Evolutionary conservation across 805 yeast species (phyloP), one percentile per base, ranked within the genome.

Genomic region (Metschnikowia hibisci): DNA sequence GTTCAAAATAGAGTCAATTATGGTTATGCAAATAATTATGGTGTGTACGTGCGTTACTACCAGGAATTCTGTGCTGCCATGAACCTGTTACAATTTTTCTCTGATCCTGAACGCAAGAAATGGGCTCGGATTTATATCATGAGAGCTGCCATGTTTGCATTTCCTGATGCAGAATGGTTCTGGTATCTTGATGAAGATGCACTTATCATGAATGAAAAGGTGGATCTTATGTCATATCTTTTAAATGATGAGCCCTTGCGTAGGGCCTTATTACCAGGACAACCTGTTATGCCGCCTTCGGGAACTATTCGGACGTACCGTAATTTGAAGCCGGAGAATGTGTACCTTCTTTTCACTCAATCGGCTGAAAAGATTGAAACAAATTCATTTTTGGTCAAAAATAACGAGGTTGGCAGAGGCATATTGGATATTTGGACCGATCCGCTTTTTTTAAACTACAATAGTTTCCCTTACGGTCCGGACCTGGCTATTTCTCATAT

Each of bases 141-240:
- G 59, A 76, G 95, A 47, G 93, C 90, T 33, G 97, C 98, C n/a
- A 81, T 91, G 83, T 79, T 78, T 61, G 93, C 96, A 0, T 89
- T 89, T 69, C 98, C 98, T 1, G 71, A 82, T 37, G 85, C 96
- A n/a, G 80, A 87, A 60, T 84, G 87, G 72, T 82, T 90, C 57
- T 87, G 97, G 93, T 90, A 81, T 57, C 59, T 93, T 34, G 96
- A 87, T 60, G 78, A 85, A 51, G 80, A 83, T 55, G 80, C 91
- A 0, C 64, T 88, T 41, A 81, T 91, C 44, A 84, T 86, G 87
- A 78, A 87, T 47, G 67, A 80, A 45, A 76, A 76, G 40, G 69
- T 83, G 31, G 79, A 86, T 46, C 56, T 91, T 27, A 65, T 74
- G 36, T 68, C 77, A 16, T 80, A 83, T 50, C 60, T 91, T 34